Base-by-base conservation (phyloP, 495 filamentous ascomycete species). In the Parmelia sp. region DNA sequence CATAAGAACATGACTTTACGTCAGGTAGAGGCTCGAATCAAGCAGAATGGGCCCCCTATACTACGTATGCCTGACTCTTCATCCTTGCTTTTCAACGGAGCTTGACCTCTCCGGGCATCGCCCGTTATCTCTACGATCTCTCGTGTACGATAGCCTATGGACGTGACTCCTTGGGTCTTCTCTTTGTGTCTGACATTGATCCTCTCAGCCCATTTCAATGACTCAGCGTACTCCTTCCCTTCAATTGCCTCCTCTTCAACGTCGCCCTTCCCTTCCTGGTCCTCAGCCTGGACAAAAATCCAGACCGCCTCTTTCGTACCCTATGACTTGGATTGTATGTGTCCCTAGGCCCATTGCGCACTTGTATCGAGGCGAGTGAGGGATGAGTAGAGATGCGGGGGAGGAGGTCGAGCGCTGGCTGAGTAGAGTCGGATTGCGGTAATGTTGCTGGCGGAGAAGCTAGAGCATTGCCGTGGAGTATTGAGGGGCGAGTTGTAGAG, bases 241-340 rank as follows among this genome's bases (percentile, higher is more conserved):
- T 87, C 66, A 74, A 58, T 68, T 70, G 74, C 73, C 84, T 77
- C 73, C 85, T 74, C 71, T 72, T 77, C 68, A 87, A 64, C 8
- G 77, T 76, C 68, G 71, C 76, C 68, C 83, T 71, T 39, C 79
- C 84, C 14, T 77, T 83, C 73, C 79, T 75, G 9, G 74, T 83
- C 69, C 72, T 70, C 39, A 83, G 49, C 63, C 84, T 66, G 21
- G 77, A 71, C 64, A 87, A 73, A 71, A 86, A 87, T 2, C 84
- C 85, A 71, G 80, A 77, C 65, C 84, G 71, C 67, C 84, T 71
- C 76, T 87, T 87, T 56, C 84, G 74, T 39, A 87, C 83, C 44
- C 78, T 71, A 68, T 87, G 84, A 53, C 78, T 82, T 11, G 83
- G 84, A 66, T 80, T 78, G 61, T 75, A 86, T 3, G 85, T 87